Base-by-base conservation (phyloP, 192 early-diverging fungal species). In the Coemansia sp. region DNA sequence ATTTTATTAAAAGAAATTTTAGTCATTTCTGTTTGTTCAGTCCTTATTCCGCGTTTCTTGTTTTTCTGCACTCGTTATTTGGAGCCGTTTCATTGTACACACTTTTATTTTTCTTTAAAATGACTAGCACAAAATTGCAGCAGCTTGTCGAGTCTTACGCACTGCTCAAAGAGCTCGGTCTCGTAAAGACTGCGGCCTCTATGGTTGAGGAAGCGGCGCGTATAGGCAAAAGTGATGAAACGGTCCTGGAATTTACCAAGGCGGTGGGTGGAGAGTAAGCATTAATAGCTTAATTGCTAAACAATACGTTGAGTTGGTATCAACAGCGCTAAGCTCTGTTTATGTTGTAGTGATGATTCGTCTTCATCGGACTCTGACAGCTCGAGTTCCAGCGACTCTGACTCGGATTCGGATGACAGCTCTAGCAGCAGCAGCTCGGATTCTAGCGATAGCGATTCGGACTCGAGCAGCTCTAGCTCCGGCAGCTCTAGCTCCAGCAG, bases 171-270 rank as follows among this genome's bases (percentile, higher is more conserved):
- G 48, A 73, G 59, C 66, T 69, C 5, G 70, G 66, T 0, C 52
- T 78, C 8, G 23, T 16, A 0, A 78, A 78, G 22, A 69, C 70
- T 1, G 65, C 70, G 20, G 48, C 43, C 3, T 62, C 56, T 22
- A 52, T 78, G 66, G 9, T 69, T 9, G 56, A 60, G 13, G 75
- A 78, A 57, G 60, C 66, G 1, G 38, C 52, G 59, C 48, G 14
- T 1, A 23, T 62, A 5, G 54, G 54, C 19, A 43, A 66, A 22
- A 61, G 48, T 37, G 62, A 63, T 11, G 51, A 48, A 18, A 59
- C 32, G 2, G 38, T 68, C 12, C 37, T 24, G 48, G 66, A 18
- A 29, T 74, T 74, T 45, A 27, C 59, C 13, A 45, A 55, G 22
- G 23, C 41, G 2, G 20, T 22, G 16, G 9, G n/a, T 5, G 14